Base-by-base conservation (phyloP, 257 asterid species). In the Fraxinus anomala region DNA sequence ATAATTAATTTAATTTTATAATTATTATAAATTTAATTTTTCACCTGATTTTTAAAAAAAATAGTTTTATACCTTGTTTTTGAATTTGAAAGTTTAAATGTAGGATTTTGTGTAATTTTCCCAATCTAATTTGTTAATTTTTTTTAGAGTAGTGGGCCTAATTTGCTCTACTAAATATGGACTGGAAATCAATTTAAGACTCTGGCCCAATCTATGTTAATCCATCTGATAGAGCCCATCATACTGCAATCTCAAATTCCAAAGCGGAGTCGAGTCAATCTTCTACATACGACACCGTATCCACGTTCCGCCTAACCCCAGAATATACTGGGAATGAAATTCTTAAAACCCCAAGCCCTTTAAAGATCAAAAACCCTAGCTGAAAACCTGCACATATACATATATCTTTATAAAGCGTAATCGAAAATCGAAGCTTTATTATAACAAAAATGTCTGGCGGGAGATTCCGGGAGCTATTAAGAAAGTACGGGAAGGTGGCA, bases 401-500 rank as follows among this genome's bases (percentile, higher is more conserved):
- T 8, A 56, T 21, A 1, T 59, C 8, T 2, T 5, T 16, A 17
- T 1, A 21, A 21, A 19, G 1, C 0, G 1, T 56, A 63, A 24
- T 63, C 24, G 68, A 63, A 23, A 56, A 19, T 63, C 31, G 30
- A 19, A 63, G 11, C 34, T 63, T 11, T 31, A 63, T 24, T 24
- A 12, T 63, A 63, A 31, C 68, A 31, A 31, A 30, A 80, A 92
- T 88, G 93, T 85, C 86, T 0, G 88, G 85, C 33, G 89, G 87
- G 10, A 86, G 91, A 80, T 88, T 95, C 80, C 87, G 84, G 79
- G 98, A 90, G 81, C 84, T 95, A 54, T 72, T 93, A 76, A 91
- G 82, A 72, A 93, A 95, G 80, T 93, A 95, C 78, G 99, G 98
- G 6, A 95, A 93, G 82, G 96, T 95, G 1, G 99, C 91, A 67